Percentiles rank a stretch among this genome's conserved stretches.
phyloP scores from a whole-genome alignment of 2,329 filamentous ascomycete species.

The Apiospora marii region DNA sequence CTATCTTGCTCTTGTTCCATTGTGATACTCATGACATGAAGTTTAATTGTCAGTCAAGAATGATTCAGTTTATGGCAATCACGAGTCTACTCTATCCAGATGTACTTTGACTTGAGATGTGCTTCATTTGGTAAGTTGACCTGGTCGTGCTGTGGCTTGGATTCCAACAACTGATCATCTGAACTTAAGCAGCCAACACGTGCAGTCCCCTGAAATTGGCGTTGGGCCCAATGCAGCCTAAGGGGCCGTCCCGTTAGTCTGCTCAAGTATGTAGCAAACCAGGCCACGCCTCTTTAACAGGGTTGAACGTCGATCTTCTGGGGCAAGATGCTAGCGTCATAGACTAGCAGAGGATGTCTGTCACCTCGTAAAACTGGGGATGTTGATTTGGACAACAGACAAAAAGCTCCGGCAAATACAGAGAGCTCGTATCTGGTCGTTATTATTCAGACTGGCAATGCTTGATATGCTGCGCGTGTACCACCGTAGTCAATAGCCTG shows the following conservation, averaged over 20 bases:
- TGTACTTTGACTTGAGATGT: too few species aligned
- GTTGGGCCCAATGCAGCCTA: neutral
- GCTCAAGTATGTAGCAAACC: too few species aligned
- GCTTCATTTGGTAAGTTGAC: too few species aligned
- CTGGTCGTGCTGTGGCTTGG: too few species aligned
- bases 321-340: neutral
- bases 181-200: neutral
- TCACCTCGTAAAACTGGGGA: neutral
- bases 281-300: neutral
- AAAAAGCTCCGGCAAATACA: neutral
- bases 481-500: too few species aligned
- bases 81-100: too few species aligned
- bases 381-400: neutral
- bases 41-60: too few species aligned
- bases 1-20: neutral
- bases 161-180: neutral
- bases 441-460: too few species aligned
- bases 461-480: too few species aligned
- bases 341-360: neutral
- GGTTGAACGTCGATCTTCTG: neutral
- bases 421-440: neutral
- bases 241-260: constrained; percentile 6
- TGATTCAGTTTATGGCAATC: neutral
- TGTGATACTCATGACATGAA: neutral
- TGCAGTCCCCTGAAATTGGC: neutral